Conservation (phyloP, 495 filamentous ascomycete genomes). For the Penicillium verhagenii region DNA sequence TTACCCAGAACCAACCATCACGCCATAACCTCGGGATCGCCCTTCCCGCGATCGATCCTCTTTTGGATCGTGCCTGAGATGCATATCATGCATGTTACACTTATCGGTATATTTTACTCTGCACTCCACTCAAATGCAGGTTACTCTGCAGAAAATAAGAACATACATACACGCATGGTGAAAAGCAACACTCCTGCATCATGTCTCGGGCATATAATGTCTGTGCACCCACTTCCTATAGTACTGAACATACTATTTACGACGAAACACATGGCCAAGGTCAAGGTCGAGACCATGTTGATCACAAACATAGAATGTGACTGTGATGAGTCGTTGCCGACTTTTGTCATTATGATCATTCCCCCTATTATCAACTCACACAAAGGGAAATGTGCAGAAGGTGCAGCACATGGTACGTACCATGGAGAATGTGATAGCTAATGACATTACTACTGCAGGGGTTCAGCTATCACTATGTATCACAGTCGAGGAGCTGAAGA, state of each 20-base stretch:
- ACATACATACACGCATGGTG: background rate
- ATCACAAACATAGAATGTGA: background rate
- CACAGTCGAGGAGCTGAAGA: background rate
- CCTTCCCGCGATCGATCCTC: slow-evolving; percentile 18
- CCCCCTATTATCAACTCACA: background rate
- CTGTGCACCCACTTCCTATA: background rate
- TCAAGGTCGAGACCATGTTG: background rate
- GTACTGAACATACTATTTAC: background rate
- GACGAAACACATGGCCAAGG: no score
- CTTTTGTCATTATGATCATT: background rate
- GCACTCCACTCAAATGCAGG: slow-evolving; percentile 2
- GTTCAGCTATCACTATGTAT: background rate
- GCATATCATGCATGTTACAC: slow-evolving; percentile 23
- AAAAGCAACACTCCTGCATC: background rate
- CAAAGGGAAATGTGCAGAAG: background rate
- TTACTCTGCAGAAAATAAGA: background rate
- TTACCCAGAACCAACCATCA: slow-evolving; percentile 16
- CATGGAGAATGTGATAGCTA: background rate
- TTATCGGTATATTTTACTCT: slow-evolving; percentile 1
- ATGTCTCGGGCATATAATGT: background rate
- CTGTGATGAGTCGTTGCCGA: background rate
- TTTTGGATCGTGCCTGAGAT: slow-evolving; percentile 17
- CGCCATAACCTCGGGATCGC: slow-evolving; percentile 28
- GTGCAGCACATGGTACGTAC: background rate
- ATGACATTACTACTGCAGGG: background rate